A percentile compares a stretch with the other conserved stretches of the same genome.
Evolutionary conservation across 2,329 filamentous ascomycete species (phyloP).

Genomic region (Aureobasidium namibiae): DNA sequence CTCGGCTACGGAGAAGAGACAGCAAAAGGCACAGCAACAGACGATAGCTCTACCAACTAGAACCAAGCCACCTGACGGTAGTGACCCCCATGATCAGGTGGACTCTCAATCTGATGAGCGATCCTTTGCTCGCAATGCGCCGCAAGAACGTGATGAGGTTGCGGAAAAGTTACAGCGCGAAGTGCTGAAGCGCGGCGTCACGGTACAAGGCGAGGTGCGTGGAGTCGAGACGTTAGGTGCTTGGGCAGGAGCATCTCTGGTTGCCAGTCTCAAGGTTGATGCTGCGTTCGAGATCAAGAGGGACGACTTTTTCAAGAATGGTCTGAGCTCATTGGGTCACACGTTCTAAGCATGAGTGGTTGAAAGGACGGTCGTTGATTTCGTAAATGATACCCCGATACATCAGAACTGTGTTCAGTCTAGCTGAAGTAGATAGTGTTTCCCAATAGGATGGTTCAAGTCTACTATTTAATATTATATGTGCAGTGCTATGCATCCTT

Average conservation of each 20-base stretch:
- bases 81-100: neutral
- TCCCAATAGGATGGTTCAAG: too few species aligned
- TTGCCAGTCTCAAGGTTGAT: slow-evolving; percentile 59
- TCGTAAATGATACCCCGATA: neutral
- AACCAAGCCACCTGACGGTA: neutral
- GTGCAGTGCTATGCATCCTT: too few species aligned
- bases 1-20: slow-evolving; percentile 25
- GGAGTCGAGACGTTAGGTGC: slow-evolving; percentile 62
- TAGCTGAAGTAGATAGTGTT: neutral
- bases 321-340: slow-evolving; percentile 24
- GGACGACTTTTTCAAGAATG: slow-evolving; percentile 63
- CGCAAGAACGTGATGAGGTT: slow-evolving; percentile 49
- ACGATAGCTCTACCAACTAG: neutral
- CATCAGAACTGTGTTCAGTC: neutral
- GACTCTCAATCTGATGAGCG: neutral
- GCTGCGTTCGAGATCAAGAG: slow-evolving; percentile 63
- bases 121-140: slow-evolving; percentile 14
- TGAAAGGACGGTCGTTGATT: neutral
- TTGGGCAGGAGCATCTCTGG: slow-evolving; percentile 66
- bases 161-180: slow-evolving; percentile 49
- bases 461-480: too few species aligned
- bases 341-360: neutral
- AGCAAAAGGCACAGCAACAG: neutral
- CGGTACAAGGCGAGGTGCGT: slow-evolving; percentile 52
- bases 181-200: slow-evolving; percentile 32